Evolutionary conservation across 495 filamentous ascomycete genomes (phyloP), one percentile per base, ranked within the genome.

Genomic region (Penicillium coprophilum): DNA sequence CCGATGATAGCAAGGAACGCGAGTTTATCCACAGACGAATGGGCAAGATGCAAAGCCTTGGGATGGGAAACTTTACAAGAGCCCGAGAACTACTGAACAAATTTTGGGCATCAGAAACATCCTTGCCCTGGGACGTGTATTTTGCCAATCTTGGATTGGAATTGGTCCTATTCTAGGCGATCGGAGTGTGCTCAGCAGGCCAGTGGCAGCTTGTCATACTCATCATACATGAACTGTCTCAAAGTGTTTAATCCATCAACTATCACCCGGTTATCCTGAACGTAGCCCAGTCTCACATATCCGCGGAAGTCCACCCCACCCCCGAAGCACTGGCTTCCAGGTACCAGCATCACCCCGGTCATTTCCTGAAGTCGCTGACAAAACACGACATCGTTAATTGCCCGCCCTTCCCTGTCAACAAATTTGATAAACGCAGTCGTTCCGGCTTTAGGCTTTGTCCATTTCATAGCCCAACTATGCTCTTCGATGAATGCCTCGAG

Each of bases 401-500:
- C 78, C 55, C 73, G 71, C 4, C 90, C 88, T 39, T 44, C 28
- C 9, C 71, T 76, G 45, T 77, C 70, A 3, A 59, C 71, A 56
- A 96, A 90, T 60, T 81, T 83, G n/a, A 95, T 74, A 59, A 96
- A 87, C 0, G 87, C 88, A 12, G 88, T 94, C 2, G 92, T 96
- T 0, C 92, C 92, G 1, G 87, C 90, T 20, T 82, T 84, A 13
- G 92, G 91, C 61, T 81, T 87, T 8, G 82, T 77, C 87, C 89
- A 93, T 2, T 32, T 77, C 67, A 53, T 83, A 87, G 80, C 74
- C 63, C 77, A 76, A 21, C 78, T 69, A 56, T 80, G 76, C 30
- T 83, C 74, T 21, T 27, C 6, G 0, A 95, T 76, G 52, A 91
- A 95, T 4, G 68, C 72, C 15, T 85, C 82, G 12, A 96, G 69